Percentiles rank a stretch among this genome's conserved stretches.
Evolutionary conservation across 345 rosid species (phyloP).

Genomic region (Citrus inodora): DNA sequence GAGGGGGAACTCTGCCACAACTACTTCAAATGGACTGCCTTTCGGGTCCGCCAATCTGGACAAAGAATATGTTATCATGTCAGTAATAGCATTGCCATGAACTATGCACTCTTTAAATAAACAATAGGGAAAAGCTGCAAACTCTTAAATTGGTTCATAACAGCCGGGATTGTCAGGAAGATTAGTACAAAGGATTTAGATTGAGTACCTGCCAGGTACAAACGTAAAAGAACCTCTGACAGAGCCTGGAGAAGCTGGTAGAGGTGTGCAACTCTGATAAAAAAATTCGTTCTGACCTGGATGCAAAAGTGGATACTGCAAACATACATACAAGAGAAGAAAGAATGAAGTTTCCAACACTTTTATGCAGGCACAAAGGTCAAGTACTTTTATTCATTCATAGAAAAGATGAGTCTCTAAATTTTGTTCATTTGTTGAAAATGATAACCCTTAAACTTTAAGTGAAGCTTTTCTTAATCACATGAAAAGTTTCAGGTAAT

Average conservation of each 20-base stretch:
- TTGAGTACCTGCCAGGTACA: constrained; percentile 77
- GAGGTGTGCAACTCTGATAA: constrained; percentile 53
- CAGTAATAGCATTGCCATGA: not conserved
- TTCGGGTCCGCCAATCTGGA: constrained; percentile 51
- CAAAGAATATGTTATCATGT: not conserved
- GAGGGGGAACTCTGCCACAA: constrained; percentile 57
- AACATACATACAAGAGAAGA: constrained; percentile 15
- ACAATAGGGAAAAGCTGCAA: not conserved
- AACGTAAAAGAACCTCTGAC: constrained; percentile 79
- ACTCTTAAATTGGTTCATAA: not conserved
- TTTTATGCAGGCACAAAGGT: not conserved
- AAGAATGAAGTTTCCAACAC: constrained; percentile 3
- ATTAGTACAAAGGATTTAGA: not conserved
- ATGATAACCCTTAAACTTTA: not conserved
- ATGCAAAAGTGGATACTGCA: constrained; percentile 67
- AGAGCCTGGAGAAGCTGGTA: constrained; percentile 44
- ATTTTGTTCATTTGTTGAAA: not conserved
- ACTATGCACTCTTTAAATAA: not conserved
- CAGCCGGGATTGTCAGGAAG: not conserved
- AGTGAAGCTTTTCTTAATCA: not conserved
- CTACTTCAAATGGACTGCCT: constrained; percentile 59
- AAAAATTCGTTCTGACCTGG: constrained; percentile 68
- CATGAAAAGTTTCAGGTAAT: not conserved
- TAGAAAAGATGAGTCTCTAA: not conserved
- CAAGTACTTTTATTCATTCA: not conserved